phyloP scores from a whole-genome alignment of 1,284 basidiomycete species.

The Fistulinella staudtii region DNA sequence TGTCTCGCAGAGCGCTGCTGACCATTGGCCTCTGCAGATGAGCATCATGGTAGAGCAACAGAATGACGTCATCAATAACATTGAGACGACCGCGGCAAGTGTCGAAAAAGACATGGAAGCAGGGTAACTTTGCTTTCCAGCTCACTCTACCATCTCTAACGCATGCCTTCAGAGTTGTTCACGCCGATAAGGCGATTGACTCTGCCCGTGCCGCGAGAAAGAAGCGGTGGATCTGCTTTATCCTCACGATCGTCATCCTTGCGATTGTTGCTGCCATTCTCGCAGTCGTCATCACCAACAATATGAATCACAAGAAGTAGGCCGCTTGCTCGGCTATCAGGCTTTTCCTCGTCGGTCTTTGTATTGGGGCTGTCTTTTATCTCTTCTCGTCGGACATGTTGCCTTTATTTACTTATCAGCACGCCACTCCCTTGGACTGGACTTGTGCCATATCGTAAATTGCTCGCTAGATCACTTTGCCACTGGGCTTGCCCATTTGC shows the following conservation, averaged over 20 bases:
- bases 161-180: conserved; percentile 51
- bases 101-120: conserved; percentile 80
- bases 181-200: conserved; percentile 82
- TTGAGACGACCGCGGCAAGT: conserved; percentile 69
- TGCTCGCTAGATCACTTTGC: conserved; percentile 15
- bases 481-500: conserved; percentile 1
- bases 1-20: not conserved
- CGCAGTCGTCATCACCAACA: conserved; percentile 47
- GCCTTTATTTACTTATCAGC: conserved; percentile 3
- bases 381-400: conserved; percentile 15
- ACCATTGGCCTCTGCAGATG: conserved; percentile 52
- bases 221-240: conserved; percentile 93
- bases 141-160: conserved; percentile 9
- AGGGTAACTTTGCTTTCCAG: conserved; percentile 48
- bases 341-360: not conserved
- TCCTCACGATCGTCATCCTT: conserved; percentile 61
- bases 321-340: not conserved
- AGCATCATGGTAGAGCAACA: conserved; percentile 91
- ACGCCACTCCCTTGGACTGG: conserved; percentile 22
- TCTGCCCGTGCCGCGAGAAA: conserved; percentile 88
- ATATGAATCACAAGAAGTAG: conserved; percentile 20
- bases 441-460: conserved; percentile 7
- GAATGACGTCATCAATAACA: conserved; percentile 78
- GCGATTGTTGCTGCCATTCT: conserved; percentile 62
- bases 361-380: not conserved